Percentiles rank a stretch among this genome's conserved stretches.
Evolutionary conservation across 2,329 filamentous ascomycete species (phyloP).

Genomic region (Coniochaeta sp.): DNA sequence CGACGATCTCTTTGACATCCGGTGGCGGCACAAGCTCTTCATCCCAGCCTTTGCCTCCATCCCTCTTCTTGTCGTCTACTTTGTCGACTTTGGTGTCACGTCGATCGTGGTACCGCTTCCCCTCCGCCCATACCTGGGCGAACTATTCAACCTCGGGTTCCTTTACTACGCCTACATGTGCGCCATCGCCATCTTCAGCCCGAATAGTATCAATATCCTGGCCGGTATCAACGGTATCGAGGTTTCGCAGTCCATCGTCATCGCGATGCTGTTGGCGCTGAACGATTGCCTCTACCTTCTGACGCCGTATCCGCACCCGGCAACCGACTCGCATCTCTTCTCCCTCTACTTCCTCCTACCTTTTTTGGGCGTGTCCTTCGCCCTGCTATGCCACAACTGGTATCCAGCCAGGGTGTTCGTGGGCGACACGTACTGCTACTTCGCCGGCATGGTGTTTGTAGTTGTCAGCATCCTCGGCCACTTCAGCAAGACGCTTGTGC

Average conservation of each 20-base stretch:
- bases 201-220: conserved; percentile 99
- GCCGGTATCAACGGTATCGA: conserved; percentile 99
- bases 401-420: conserved; percentile 94
- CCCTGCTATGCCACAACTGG: conserved; percentile 87
- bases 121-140: conserved; percentile 75
- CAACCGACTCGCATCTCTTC: conserved; percentile 92
- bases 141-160: conserved; percentile 73
- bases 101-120: conserved; percentile 86
- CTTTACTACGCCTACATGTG: conserved; percentile 98
- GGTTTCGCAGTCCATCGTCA: conserved; percentile 86
- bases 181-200: conserved; percentile 91
- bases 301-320: conserved; percentile 80
- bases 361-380: conserved; percentile 86
- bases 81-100: conserved; percentile 96
- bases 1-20: conserved; percentile 95
- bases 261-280: conserved; percentile 72
- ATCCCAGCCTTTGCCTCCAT: conserved; percentile 92
- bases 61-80: conserved; percentile 92
- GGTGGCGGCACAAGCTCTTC: conserved; percentile 98
- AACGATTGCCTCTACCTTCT: conserved; percentile 88
- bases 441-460: conserved; percentile 97
- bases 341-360: conserved; percentile 91
- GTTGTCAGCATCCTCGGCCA: conserved; percentile 95
- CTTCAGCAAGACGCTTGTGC: conserved; percentile 92
- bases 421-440: conserved; percentile 98